These are phyloP conservation scores for Xylariaceae sp. DNA, from an alignment of 2,329 filamentous ascomycete species.

Conservation along the genomic window DNA sequence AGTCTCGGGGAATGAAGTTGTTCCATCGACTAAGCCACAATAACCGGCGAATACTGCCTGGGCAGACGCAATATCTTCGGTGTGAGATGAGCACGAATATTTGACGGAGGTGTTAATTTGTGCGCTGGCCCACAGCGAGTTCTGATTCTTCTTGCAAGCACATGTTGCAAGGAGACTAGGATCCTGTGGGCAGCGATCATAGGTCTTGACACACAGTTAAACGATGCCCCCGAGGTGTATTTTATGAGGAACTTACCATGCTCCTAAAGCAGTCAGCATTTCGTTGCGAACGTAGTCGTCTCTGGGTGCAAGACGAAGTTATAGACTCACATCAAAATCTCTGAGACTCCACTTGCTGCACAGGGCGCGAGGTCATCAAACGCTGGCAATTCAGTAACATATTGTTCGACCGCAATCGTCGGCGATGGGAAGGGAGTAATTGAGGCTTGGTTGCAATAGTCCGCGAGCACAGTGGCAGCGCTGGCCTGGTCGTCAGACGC, in stretches of 20 bases:
- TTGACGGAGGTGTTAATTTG: conserved; percentile 51
- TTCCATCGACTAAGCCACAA: conserved; percentile 57
- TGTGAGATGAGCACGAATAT: conserved; percentile 52
- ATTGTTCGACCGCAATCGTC: conserved; percentile 50
- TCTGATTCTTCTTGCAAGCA: conserved; percentile 57
- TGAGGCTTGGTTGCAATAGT: conserved; percentile 55
- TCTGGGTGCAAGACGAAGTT: background rate
- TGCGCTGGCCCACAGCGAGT: conserved; percentile 51
- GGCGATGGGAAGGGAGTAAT: conserved; percentile 50
- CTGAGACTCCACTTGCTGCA: conserved; percentile 46
- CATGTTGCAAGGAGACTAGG: conserved; percentile 55
- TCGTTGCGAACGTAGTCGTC: background rate
- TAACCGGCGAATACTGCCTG: conserved; percentile 58
- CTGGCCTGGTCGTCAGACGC: conserved; percentile 57
- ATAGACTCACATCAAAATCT: conserved; percentile 46
- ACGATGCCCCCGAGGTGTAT: background rate
- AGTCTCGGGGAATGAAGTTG: conserved; percentile 54
- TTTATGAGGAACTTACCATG: conserved; percentile 38
- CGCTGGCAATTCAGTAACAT: conserved; percentile 57
- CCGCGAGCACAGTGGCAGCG: conserved; percentile 50
- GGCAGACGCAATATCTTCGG: conserved; percentile 54
- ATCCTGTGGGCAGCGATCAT: conserved; percentile 46
- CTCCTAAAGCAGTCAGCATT: conserved; percentile 31
- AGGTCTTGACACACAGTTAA: conserved; percentile 37
- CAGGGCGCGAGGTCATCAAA: conserved; percentile 51